Evolutionary conservation across 345 rosid genomes (phyloP).

Genomic region (Populus pruinosa): DNA sequence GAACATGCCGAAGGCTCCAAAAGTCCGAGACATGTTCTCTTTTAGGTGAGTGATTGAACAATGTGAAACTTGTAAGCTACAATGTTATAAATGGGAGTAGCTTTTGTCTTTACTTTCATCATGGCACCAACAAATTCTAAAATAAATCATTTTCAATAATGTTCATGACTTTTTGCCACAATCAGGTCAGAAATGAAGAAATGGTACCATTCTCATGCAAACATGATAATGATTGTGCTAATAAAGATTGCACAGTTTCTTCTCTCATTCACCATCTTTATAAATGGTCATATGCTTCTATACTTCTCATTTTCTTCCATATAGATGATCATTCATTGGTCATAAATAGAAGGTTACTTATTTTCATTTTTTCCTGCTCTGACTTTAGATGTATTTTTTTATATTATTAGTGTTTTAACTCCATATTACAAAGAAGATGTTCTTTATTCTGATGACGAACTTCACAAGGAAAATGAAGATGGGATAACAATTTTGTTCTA

Average conservation of each 20-base stretch:
- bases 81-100: constrained; percentile 1
- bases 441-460: constrained; percentile 79
- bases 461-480: constrained; percentile 82
- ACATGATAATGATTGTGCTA: background rate
- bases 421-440: constrained; percentile 86
- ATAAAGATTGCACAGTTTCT: background rate
- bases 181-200: background rate
- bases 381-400: constrained; percentile 12
- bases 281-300: background rate
- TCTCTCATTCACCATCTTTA: background rate
- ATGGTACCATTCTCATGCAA: background rate
- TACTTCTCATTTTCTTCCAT: background rate
- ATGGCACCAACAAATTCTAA: background rate
- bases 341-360: background rate
- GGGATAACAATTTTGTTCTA: constrained; percentile 78
- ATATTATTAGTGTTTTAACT: constrained; percentile 71
- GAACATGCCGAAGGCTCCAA: constrained; percentile 90
- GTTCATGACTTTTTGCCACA: background rate
- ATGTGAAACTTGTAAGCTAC: background rate
- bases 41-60: constrained; percentile 54
- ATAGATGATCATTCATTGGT: background rate
- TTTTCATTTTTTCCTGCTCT: constrained; percentile 1
- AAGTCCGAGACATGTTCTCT: constrained; percentile 86
- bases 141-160: background rate
- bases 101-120: background rate